Evolutionary conservation across 257 asterid genomes (phyloP).

Genomic region (Solanum piurae): DNA sequence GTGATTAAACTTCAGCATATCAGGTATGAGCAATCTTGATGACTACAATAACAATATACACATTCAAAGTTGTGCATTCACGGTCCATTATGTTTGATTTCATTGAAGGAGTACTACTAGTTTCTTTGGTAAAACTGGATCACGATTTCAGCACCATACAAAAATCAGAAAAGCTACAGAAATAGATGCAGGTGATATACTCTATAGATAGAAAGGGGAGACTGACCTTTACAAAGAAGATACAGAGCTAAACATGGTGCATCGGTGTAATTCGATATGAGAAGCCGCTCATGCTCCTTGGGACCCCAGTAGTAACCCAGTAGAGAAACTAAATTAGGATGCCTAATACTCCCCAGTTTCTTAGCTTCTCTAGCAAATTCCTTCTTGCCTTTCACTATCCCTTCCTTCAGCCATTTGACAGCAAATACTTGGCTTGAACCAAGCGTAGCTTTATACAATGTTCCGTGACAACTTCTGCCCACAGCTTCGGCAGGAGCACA

Average conservation of each 20-base stretch:
- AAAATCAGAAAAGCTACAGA: neutral
- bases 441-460: constrained; percentile 62
- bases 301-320: constrained; percentile 91
- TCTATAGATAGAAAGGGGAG: neutral
- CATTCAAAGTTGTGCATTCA: neutral
- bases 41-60: neutral
- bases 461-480: constrained; percentile 85
- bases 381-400: constrained; percentile 59
- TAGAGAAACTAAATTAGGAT: constrained; percentile 58
- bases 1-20: neutral
- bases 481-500: constrained; percentile 80
- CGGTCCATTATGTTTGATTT: neutral
- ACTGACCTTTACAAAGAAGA: constrained; percentile 60
- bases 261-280: constrained; percentile 46
- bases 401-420: constrained; percentile 75
- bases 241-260: constrained; percentile 64
- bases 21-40: neutral
- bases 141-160: neutral
- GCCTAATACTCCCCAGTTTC: constrained; percentile 65
- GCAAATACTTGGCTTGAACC: constrained; percentile 55
- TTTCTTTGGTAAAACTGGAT: neutral
- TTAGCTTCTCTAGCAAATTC: constrained; percentile 74
- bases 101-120: neutral
- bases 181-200: neutral
- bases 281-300: constrained; percentile 71